phyloP scores from a whole-genome alignment of 768 basidiomycete species.

The Xerocomellus intermedius region DNA sequence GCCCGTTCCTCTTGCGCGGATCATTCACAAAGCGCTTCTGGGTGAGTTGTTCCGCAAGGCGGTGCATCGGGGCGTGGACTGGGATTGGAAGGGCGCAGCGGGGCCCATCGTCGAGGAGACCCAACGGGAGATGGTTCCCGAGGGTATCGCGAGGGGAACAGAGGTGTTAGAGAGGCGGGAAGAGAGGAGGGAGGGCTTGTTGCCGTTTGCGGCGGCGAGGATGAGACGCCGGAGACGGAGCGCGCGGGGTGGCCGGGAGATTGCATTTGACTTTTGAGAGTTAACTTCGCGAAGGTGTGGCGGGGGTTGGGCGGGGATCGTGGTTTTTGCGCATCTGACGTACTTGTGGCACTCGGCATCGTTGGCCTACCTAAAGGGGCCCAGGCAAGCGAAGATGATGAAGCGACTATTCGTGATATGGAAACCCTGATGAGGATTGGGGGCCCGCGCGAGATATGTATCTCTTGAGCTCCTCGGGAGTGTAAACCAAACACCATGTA shows the following conservation, averaged over 20 bases:
- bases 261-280: slow-evolving; percentile 7
- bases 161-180: not conserved
- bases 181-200: not conserved
- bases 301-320: too few species aligned
- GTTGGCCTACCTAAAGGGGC: slow-evolving; percentile 35
- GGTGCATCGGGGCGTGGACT: slow-evolving; percentile 10
- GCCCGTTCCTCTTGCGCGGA: slow-evolving; percentile 19
- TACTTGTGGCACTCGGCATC: too few species aligned
- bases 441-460: slow-evolving; percentile 8
- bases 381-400: slow-evolving; percentile 66
- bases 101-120: slow-evolving; percentile 16
- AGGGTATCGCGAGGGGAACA: not conserved
- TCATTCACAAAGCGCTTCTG: slow-evolving; percentile 21
- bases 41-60: slow-evolving; percentile 24
- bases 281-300: not conserved
- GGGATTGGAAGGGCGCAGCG: slow-evolving; percentile 25
- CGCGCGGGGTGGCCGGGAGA: slow-evolving; percentile 17
- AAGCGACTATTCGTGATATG: slow-evolving; percentile 59
- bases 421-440: slow-evolving; percentile 46
- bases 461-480: too few species aligned
- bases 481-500: too few species aligned
- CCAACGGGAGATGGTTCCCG: slow-evolving; percentile 15
- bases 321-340: too few species aligned
- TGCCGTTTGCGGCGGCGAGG: slow-evolving; percentile 23
- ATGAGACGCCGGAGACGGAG: slow-evolving; percentile 15